These are phyloP conservation scores for Gossypium rotundifolium DNA, from an alignment of 345 rosid genomes.

Conservation along the genomic window DNA sequence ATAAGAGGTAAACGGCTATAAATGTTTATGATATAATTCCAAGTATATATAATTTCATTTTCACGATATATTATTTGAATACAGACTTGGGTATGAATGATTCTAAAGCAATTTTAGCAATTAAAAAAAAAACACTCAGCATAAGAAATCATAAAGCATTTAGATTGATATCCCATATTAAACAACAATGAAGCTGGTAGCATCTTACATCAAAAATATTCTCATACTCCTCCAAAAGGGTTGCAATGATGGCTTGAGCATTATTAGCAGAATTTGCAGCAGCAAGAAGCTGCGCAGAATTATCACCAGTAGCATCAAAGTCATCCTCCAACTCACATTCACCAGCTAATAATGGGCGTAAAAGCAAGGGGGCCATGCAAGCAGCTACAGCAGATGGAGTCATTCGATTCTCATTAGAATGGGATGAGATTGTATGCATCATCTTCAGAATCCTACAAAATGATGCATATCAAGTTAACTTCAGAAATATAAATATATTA, in stretches of 20 bases:
- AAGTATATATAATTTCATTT: background rate
- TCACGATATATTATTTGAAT: background rate
- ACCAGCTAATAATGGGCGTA: constrained; percentile 93
- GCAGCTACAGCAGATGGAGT: constrained; percentile 96
- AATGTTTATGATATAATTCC: background rate
- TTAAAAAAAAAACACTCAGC: background rate
- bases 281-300: constrained; percentile 98
- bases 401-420: constrained; percentile 89
- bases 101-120: background rate
- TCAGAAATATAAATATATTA: background rate
- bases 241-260: constrained; percentile 81
- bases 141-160: background rate
- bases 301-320: constrained; percentile 75
- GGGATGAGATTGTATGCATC: constrained; percentile 82
- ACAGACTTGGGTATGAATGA: background rate
- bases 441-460: constrained; percentile 78
- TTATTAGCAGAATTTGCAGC: constrained; percentile 98
- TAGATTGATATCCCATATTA: constrained; percentile 2
- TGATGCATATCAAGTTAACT: constrained; percentile 8
- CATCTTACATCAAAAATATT: constrained; percentile 83
- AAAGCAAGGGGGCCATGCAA: constrained; percentile 97
- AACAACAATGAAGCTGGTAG: constrained; percentile 14
- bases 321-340: constrained; percentile 95
- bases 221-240: constrained; percentile 83
- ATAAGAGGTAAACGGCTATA: background rate